phyloP scores from a whole-genome alignment of 139 green algal genomes.

The Volvox reticuliferus region DNA sequence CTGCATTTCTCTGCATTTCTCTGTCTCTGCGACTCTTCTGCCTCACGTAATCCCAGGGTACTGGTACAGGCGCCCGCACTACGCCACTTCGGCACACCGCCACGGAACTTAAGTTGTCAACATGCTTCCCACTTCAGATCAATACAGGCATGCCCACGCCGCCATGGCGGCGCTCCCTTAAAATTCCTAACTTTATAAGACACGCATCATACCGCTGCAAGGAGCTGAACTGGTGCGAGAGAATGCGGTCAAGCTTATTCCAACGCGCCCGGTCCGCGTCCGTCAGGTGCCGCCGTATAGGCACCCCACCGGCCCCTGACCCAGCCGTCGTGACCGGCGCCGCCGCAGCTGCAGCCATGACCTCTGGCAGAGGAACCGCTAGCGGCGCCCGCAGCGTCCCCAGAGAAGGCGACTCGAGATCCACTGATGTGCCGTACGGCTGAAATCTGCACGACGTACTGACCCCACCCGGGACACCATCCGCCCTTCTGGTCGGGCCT shows the following conservation, averaged over 20 bases:
- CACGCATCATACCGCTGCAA: slow-evolving; percentile 17
- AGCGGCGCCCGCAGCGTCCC: slow-evolving; percentile 46
- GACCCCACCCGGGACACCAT: too few species aligned
- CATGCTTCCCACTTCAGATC: neutral
- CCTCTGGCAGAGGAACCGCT: slow-evolving; percentile 39
- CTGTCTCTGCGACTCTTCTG: too few species aligned
- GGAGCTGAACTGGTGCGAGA: slow-evolving; percentile 41
- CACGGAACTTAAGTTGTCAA: neutral
- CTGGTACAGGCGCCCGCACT: neutral
- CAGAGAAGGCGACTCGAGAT: slow-evolving; percentile 39
- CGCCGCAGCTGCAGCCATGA: slow-evolving; percentile 38
- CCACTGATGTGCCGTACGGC: slow-evolving; percentile 23
- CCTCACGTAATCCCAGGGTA: neutral
- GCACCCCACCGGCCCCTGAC: neutral
- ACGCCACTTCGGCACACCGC: neutral
- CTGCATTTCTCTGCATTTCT: neutral
- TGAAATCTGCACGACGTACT: neutral
- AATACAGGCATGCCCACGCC: neutral
- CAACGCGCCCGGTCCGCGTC: slow-evolving; percentile 36
- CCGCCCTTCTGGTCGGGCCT: neutral
- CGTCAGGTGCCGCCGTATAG: slow-evolving; percentile 31
- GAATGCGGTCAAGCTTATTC: slow-evolving; percentile 49
- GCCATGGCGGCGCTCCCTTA: too few species aligned
- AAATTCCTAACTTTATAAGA: too few species aligned
- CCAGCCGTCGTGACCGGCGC: neutral